phyloP scores from a whole-genome alignment of 495 filamentous ascomycete genomes.

The Xylaria castorea region DNA sequence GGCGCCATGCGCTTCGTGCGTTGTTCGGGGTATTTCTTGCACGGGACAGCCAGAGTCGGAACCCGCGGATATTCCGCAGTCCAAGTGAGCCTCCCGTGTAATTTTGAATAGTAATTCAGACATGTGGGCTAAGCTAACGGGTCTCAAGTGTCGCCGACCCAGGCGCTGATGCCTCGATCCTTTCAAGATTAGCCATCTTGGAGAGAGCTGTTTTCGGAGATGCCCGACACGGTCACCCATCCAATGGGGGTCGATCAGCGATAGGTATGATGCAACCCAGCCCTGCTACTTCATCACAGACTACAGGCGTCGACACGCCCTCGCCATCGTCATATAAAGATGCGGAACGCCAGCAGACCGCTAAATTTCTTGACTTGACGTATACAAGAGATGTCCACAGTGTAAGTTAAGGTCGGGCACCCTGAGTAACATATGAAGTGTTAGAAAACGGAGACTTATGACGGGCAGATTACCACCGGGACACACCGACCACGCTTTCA shows the following conservation, averaged over 20 bases:
- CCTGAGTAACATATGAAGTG: not conserved
- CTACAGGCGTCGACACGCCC: not conserved
- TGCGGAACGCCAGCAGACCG: conserved; percentile 19
- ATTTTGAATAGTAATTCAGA: not conserved
- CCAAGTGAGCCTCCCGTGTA: conserved; percentile 3
- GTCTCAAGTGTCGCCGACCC: not conserved
- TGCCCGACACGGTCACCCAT: not conserved
- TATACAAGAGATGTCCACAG: conserved; percentile 22
- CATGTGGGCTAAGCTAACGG: not conserved
- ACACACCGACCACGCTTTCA: conserved; percentile 7
- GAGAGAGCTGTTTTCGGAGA: conserved; percentile 34
- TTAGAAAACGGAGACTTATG: not conserved
- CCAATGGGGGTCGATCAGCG: not conserved
- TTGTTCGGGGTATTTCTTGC: conserved; percentile 27
- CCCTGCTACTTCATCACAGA: conserved; percentile 6
- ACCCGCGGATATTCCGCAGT: conserved; percentile 3
- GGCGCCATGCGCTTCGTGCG: conserved; percentile 45
- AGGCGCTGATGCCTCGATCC: conserved; percentile 17
- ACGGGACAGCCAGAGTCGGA: conserved; percentile 9
- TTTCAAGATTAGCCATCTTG: conserved; percentile 29
- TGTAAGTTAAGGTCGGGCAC: not conserved
- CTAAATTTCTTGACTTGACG: conserved; percentile 22
- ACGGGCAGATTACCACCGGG: not conserved
- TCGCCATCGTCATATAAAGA: conserved; percentile 17
- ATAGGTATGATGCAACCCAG: not conserved